Conservation (phyloP, 2,329 filamentous ascomycete species). For the Golovinomyces cichoracearum region DNA sequence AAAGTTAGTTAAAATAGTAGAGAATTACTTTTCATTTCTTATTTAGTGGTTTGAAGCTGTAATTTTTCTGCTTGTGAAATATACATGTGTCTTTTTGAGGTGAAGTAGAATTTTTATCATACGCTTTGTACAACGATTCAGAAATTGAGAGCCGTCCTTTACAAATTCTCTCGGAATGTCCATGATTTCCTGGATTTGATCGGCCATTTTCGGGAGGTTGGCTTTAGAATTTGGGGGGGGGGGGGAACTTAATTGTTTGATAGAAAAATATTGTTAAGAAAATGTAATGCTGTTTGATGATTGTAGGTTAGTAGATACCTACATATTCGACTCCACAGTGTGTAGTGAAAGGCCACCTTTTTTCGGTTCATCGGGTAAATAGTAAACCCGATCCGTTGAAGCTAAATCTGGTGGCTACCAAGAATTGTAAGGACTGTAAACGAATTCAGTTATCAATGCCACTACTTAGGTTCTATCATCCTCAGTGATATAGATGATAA, state of each 20-base stretch:
- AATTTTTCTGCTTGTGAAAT: too few relatives aligned
- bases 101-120: conserved; percentile 5
- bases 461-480: too few relatives aligned
- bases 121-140: conserved; percentile 22
- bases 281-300: neutral
- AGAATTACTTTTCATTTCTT: neutral
- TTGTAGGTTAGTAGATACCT: too few relatives aligned
- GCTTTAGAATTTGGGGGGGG: neutral
- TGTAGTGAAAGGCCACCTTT: too few relatives aligned
- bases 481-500: neutral
- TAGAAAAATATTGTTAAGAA: neutral
- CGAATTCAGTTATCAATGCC: too few relatives aligned
- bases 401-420: too few relatives aligned
- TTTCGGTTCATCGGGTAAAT: neutral
- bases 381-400: too few relatives aligned
- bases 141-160: conserved; percentile 19
- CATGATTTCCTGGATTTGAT: conserved; percentile 31
- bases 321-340: too few relatives aligned
- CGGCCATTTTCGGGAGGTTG: conserved; percentile 18
- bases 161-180: conserved; percentile 26
- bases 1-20: conserved; percentile 3
- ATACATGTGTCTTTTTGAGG: too few relatives aligned
- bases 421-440: too few relatives aligned
- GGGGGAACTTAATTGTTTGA: neutral
- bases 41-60: too few relatives aligned